These are phyloP conservation scores for Suillus plorans DNA, from an alignment of 768 basidiomycete species.

Conservation along the genomic window DNA sequence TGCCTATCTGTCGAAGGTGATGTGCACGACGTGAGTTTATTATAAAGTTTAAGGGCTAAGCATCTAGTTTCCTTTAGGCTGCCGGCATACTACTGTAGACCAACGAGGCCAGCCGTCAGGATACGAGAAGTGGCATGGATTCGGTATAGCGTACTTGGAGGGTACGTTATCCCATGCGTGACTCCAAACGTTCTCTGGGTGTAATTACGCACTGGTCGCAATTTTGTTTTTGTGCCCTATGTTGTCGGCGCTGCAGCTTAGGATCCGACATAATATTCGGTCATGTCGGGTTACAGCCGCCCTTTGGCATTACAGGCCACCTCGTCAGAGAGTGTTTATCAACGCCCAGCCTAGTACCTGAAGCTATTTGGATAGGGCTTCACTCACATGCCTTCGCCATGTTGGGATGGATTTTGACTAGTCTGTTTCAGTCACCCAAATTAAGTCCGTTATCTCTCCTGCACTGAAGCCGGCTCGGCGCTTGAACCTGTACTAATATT, in stretches of 20 bases:
- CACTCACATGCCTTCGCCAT: constrained; percentile 32
- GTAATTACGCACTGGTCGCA: neutral
- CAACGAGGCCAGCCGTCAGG: neutral
- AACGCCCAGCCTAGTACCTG: constrained; percentile 16
- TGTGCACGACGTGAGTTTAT: neutral
- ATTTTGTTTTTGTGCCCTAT: neutral
- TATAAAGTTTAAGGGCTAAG: neutral
- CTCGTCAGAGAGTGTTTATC: neutral
- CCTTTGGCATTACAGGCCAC: neutral
- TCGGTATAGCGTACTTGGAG: neutral
- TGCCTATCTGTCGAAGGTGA: neutral
- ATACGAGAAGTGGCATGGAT: neutral
- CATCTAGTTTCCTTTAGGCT: neutral
- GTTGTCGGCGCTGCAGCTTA: neutral
- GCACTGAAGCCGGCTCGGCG: constrained; percentile 55
- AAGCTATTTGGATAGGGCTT: constrained; percentile 29
- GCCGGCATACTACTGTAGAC: neutral
- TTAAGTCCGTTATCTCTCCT: constrained; percentile 52
- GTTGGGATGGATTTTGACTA: constrained; percentile 34
- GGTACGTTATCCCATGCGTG: neutral
- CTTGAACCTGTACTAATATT: constrained; percentile 68
- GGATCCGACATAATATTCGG: neutral
- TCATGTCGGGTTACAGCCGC: no score
- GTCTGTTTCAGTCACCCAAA: constrained; percentile 14
- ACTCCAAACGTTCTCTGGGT: no score